phyloP scores from a whole-genome alignment of 1,139 yeast genomes.

The Maudiozyma humilis region DNA sequence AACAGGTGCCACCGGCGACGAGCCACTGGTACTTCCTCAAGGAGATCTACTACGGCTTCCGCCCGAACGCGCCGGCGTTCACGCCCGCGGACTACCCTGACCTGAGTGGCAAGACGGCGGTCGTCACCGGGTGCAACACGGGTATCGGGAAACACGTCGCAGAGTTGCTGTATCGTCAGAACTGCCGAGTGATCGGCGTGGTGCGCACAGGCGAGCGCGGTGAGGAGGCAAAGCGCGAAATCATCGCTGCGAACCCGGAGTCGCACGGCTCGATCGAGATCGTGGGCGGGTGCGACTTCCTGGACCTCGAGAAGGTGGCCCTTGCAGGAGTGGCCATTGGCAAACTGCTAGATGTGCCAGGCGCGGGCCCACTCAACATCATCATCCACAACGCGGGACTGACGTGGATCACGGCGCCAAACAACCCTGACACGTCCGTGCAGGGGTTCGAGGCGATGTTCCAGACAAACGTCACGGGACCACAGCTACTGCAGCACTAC shows the following conservation, averaged over 20 bases:
- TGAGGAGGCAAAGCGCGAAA: conserved; percentile 30
- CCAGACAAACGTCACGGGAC: conserved; percentile 45
- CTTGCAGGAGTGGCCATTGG: conserved; percentile 36
- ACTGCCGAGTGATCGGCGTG: conserved; percentile 39
- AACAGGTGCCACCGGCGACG: too few relatives aligned
- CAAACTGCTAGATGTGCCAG: conserved; percentile 11
- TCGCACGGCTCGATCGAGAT: conserved; percentile 24
- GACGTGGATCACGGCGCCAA: conserved; percentile 40
- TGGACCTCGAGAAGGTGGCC: conserved; percentile 39
- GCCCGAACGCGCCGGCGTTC: conserved; percentile 29
- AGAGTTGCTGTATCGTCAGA: conserved; percentile 34
- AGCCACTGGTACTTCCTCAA: too few relatives aligned
- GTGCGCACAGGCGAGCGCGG: conserved; percentile 36
- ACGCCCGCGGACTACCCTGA: conserved; percentile 39
- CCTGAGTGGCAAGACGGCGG: conserved; percentile 35
- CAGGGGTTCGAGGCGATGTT: conserved; percentile 43
- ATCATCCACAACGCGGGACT: conserved; percentile 48
- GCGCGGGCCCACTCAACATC: conserved; percentile 37
- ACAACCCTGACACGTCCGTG: conserved; percentile 30
- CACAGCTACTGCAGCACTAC: conserved; percentile 40
- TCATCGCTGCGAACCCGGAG: conserved; percentile 24
- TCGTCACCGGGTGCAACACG: conserved; percentile 42
- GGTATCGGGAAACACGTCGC: conserved; percentile 42
- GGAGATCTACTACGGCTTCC: conserved; percentile 20
- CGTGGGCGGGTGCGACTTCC: conserved; percentile 35